Evolutionary conservation across 495 filamentous ascomycete genomes (phyloP).

Genomic region (Xeromyces bisporus): DNA sequence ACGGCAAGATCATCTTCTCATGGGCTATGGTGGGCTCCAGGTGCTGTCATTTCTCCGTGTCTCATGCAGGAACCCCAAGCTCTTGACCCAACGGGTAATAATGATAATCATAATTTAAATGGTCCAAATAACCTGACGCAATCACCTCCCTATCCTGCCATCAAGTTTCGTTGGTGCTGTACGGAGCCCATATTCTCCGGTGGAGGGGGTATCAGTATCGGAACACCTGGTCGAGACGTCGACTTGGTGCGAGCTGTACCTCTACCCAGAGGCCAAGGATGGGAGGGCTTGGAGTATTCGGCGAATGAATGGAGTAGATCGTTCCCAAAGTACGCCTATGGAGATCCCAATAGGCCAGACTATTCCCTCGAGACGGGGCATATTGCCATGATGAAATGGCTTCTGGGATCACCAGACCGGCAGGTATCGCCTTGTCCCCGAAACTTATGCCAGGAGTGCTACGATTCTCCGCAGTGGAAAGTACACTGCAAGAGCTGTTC

Average conservation of each 20-base stretch:
- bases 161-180: conserved; percentile 45
- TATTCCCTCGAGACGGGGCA: conserved; percentile 28
- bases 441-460: conserved; percentile 43
- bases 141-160: conserved; percentile 21
- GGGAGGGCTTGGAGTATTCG: conserved; percentile 37
- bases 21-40: conserved; percentile 41
- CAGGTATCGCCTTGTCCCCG: conserved; percentile 36
- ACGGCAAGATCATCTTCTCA: conserved; percentile 8
- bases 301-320: conserved; percentile 28
- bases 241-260: conserved; percentile 41
- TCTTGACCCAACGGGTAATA: conserved; percentile 12
- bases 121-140: conserved; percentile 12
- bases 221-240: conserved; percentile 33
- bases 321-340: conserved; percentile 28
- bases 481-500: conserved; percentile 40
- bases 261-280: conserved; percentile 35
- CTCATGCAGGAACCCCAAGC: conserved; percentile 34
- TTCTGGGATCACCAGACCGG: conserved; percentile 29
- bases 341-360: conserved; percentile 25
- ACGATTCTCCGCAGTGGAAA: conserved; percentile 40
- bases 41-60: conserved; percentile 35
- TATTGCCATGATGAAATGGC: conserved; percentile 34
- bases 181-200: conserved; percentile 45
- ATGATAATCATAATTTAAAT: conserved; percentile 14
- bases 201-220: conserved; percentile 42